Evolutionary conservation across 2,329 filamentous ascomycete genomes (phyloP).

Genomic region (Neonectria magnoliae): DNA sequence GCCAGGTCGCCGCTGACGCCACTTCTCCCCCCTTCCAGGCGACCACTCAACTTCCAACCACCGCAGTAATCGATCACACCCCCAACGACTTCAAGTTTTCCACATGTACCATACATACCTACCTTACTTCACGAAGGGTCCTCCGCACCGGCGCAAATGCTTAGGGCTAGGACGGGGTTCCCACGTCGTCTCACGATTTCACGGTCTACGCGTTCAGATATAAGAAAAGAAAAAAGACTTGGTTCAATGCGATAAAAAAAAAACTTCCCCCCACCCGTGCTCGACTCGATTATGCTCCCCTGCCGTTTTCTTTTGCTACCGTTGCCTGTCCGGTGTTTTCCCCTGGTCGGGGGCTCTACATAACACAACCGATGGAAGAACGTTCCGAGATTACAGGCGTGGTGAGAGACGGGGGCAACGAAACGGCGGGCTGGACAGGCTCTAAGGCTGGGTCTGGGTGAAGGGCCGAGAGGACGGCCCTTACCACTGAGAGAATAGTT

Average conservation of each 20-base stretch:
- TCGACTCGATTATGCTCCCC: slow-evolving; percentile 24
- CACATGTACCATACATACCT: slow-evolving; percentile 43
- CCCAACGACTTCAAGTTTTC: slow-evolving; percentile 31
- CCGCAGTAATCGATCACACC: slow-evolving; percentile 59
- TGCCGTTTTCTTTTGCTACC: slow-evolving; percentile 9
- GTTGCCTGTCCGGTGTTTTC: neutral
- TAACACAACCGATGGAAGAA: neutral
- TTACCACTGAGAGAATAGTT: slow-evolving; percentile 9
- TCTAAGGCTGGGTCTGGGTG: neutral
- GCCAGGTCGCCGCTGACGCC: neutral
- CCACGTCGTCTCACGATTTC: slow-evolving; percentile 41
- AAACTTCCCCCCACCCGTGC: slow-evolving; percentile 35
- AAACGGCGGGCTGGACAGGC: neutral
- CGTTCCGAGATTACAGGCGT: neutral
- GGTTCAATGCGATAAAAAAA: slow-evolving; percentile 37
- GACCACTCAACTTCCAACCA: slow-evolving; percentile 85
- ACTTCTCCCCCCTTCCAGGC: slow-evolving; percentile 58
- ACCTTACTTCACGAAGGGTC: slow-evolving; percentile 31
- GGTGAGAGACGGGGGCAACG: neutral
- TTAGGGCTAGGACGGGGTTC: slow-evolving; percentile 30
- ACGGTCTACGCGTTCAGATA: slow-evolving; percentile 44
- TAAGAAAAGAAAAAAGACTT: slow-evolving; percentile 42
- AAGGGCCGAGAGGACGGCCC: neutral
- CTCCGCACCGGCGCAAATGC: slow-evolving; percentile 32
- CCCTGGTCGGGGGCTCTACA: neutral